phyloP scores from a whole-genome alignment of 192 early-diverging fungal genomes.

The Dissophora globulifera region DNA sequence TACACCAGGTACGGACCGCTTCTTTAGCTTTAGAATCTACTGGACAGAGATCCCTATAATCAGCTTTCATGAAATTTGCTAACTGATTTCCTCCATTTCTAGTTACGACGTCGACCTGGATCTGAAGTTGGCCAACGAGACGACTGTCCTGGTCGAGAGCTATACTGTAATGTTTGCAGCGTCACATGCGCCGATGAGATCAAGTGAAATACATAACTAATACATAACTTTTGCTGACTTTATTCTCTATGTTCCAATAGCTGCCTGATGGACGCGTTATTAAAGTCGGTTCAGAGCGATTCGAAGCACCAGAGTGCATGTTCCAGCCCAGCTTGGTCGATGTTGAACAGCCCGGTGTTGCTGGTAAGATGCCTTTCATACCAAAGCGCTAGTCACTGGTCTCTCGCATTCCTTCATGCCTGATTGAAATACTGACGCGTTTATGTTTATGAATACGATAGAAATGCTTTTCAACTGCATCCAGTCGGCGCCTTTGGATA shows the following conservation, averaged over 20 bases:
- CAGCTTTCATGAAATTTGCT: too few relatives aligned
- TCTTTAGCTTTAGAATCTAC: not conserved
- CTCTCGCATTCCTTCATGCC: not conserved
- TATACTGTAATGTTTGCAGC: slow-evolving; percentile 96
- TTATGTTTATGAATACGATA: slow-evolving; percentile 25
- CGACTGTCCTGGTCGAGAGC: slow-evolving; percentile 94
- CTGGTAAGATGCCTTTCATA: slow-evolving; percentile 63
- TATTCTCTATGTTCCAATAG: slow-evolving; percentile 47
- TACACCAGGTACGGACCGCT: slow-evolving; percentile 82
- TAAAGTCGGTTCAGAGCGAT: slow-evolving; percentile 98
- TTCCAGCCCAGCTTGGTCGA: slow-evolving; percentile 99
- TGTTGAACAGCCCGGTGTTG: slow-evolving; percentile 92
- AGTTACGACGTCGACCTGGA: slow-evolving; percentile 97
- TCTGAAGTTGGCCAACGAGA: slow-evolving; percentile 94
- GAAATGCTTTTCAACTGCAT: slow-evolving; percentile 95
- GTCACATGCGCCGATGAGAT: too few relatives aligned
- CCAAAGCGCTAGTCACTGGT: not conserved
- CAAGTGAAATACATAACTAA: too few relatives aligned
- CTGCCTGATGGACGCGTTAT: slow-evolving; percentile 98
- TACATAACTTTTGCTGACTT: not conserved
- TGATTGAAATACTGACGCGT: too few relatives aligned
- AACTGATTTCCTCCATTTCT: slow-evolving; percentile 5
- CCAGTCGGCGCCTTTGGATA: slow-evolving; percentile 90
- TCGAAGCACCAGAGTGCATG: slow-evolving; percentile 97
- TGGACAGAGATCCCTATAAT: too few relatives aligned